These are phyloP conservation scores for Coemansia sp. DNA, from an alignment of 192 early-diverging fungal species.

Conservation along the genomic window DNA sequence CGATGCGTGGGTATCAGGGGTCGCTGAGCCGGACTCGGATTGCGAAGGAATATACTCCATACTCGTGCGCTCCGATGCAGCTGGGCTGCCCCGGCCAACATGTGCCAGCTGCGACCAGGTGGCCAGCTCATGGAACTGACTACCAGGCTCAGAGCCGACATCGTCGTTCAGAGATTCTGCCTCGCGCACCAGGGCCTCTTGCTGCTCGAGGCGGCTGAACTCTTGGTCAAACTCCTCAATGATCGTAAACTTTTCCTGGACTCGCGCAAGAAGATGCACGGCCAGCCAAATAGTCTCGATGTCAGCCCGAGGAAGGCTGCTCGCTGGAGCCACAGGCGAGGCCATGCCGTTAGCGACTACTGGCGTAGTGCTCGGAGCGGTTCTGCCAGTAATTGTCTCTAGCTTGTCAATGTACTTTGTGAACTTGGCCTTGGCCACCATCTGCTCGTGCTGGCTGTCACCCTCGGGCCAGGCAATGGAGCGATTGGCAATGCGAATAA, in stretches of 20 bases:
- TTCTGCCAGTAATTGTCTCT: conserved; percentile 28
- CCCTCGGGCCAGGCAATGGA: conserved; percentile 50
- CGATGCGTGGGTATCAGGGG: conserved; percentile 25
- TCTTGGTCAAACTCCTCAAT: conserved; percentile 55
- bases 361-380: conserved; percentile 1
- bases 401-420: conserved; percentile 55
- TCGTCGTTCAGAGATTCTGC: conserved; percentile 32
- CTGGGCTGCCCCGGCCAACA: conserved; percentile 33
- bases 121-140: conserved; percentile 29
- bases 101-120: conserved; percentile 56
- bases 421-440: conserved; percentile 50
- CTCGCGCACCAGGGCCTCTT: conserved; percentile 48
- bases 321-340: not conserved
- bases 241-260: conserved; percentile 46
- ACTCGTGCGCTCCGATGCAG: conserved; percentile 48
- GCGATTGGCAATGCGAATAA: conserved; percentile 49
- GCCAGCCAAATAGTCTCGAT: conserved; percentile 59
- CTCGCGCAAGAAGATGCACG: conserved; percentile 44
- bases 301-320: conserved; percentile 42
- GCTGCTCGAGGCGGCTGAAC: conserved; percentile 50
- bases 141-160: not conserved
- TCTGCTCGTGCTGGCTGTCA: conserved; percentile 55
- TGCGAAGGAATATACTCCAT: conserved; percentile 44
- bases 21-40: conserved; percentile 50
- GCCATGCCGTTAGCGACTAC: not conserved